Base-by-base conservation (phyloP, 352 stramenopile species). In the Aphanomyces cochlioides region DNA sequence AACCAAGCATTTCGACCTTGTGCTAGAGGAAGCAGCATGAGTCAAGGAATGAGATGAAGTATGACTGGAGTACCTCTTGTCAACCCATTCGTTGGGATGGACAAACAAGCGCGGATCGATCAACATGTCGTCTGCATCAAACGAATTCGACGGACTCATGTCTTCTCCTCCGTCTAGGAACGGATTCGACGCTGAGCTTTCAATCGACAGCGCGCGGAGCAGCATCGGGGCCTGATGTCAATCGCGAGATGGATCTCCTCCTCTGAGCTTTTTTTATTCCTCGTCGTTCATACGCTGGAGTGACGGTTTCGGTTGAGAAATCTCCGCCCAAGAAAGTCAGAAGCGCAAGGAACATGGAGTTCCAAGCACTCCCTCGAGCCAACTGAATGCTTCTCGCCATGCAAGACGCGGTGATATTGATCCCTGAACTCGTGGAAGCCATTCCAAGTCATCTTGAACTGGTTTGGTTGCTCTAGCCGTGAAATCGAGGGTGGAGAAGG, bases 21-120 rank as follows among this genome's bases (percentile, higher is more conserved):
- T 57, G 50, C 72, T 83, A 67, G 37, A 6, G 15, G 43, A 45
- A 56, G 37, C 53, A 28, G 19, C 6, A 38, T 28, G 5, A 53
- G 7, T 12, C 19, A 7, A 54, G 39, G 17, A 36, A 66, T 41
- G 19, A 12, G n/a, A 38, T 15, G n/a, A 4, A 67, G 47, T 8
- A 45, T 7, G 4, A 50, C 12, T 58, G 53, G 43, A 58, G n/a
- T 57, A 63, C 2, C 34, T 68, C 61, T 80, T 81, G 40, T 69
- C 72, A 3, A 90, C 79, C 81, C 79, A 90, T 72, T 89, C 77
- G 41, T 80, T 78, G 3, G 74, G 74, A 2, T 75, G 19, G 1
- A 90, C 83, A 56, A 93, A 93, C 59, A 82, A 77, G 5, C 78
- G 79, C 19, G 85, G 79, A 69, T 93, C 82, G 56, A 93, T 56